Base-by-base conservation (phyloP, 2,329 filamentous ascomycete genomes). In the Clonostachys solani region DNA sequence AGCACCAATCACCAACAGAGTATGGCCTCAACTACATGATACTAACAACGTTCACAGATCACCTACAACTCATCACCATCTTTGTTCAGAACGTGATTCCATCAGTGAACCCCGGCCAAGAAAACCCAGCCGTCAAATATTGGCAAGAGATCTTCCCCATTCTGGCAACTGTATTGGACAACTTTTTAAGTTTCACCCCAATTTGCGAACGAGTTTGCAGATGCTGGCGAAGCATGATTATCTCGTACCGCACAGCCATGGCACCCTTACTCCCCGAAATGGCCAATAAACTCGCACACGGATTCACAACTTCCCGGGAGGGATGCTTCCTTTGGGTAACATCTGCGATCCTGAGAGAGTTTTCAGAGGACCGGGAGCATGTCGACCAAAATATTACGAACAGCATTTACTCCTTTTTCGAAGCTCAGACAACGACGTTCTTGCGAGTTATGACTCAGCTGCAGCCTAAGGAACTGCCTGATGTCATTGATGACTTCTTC, bases 261-360 rank as follows among this genome's bases (percentile, higher is more conserved):
- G 82, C 87, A 13, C 91, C 92, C 19, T 72, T 99, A 42, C 77
- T 99, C 41, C 87, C 88, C 1, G 80, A 83, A 17, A 83, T 99
- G 68, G 95, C 94, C 16, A 88, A 92, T 57, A 95, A 92, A 66
- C 80, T 99, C 48, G 89, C 89, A 2, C 79, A 78, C 52, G 92
- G 92, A 5, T 99, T 99, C 63, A 80, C 87, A 47, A 78, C 81
- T 16, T 96, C 92, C 12, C 82, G 85, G 50, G 92, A 99, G 67
- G 94, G 94, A 12, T 96, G 92, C 64, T 99, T 99, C 77, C 76
- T 99, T n/a, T 99, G 94, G 94, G 92, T 94, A 2, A 96, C 92
- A 3, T 89, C 92, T 54, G 90, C 92, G 9, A 95, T 99, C 52
- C 80, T 99, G 33, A 87, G 94, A 49, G 94, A 99, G 65, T 99